Percentiles rank a stretch among this genome's conserved stretches.
phyloP scores from a whole-genome alignment of 2,329 filamentous ascomycete genomes.

The Dothideomycetidae sp. region DNA sequence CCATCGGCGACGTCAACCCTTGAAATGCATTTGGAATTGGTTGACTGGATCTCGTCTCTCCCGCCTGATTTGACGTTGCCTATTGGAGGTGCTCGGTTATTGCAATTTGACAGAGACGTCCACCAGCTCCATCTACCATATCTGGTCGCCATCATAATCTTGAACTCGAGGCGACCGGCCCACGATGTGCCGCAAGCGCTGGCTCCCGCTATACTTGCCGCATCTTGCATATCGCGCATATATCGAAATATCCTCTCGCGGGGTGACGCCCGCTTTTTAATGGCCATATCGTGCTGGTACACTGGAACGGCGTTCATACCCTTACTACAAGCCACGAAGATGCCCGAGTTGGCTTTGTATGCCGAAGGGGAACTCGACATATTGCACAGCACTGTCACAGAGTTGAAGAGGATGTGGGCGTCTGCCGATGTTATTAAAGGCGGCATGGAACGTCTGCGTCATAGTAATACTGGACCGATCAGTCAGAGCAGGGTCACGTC shows the following conservation, averaged over 20 bases:
- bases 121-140: constrained; percentile 4
- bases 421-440: constrained; percentile 1
- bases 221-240: not conserved
- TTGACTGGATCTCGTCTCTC: not conserved
- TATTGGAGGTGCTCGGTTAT: not conserved
- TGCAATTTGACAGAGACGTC: not conserved
- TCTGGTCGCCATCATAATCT: constrained; percentile 1
- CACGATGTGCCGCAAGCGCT: constrained; percentile 2
- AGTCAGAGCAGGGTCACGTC: not conserved
- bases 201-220: constrained; percentile 1
- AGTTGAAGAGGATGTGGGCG: constrained; percentile 5
- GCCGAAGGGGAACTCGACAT: constrained; percentile 1
- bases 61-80: not conserved
- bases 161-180: not conserved
- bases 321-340: not conserved
- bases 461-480: not conserved
- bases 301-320: constrained; percentile 3
- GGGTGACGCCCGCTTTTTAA: not conserved
- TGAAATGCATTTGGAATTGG: not conserved
- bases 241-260: not conserved
- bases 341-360: not conserved
- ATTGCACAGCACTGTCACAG: not conserved
- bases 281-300: constrained; percentile 3
- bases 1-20: not conserved
- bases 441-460: not conserved